Evolutionary conservation across 1,284 basidiomycete species (phyloP), one percentile per base, ranked within the genome.

Genomic region (Heterobasidion irregulare): DNA sequence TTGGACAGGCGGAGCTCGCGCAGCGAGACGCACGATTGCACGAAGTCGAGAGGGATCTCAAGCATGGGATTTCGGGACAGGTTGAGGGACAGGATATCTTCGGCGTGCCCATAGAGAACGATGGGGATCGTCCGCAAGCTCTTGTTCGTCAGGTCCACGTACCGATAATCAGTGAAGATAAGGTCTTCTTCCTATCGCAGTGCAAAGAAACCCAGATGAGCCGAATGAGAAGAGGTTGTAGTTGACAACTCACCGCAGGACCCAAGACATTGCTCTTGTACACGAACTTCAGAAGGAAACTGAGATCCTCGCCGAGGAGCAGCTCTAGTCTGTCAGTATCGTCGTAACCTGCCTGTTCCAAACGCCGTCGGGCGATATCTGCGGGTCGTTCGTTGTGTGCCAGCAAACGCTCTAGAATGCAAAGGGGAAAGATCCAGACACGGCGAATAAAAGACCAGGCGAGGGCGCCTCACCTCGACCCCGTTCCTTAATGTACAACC

Each of bases 31-130:
- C 94, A 98, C 9, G 89, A 84, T 70, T 98, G 92, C 53, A 98
- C 89, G 68, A 99, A 99, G 72, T 99, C 97, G 51, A 93, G 83
- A 0, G 97, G 97, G 41, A 99, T 86, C 68, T 99, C 96, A 54
- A 95, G 83, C 82, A 97, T 94, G 1, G 96, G 94, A 66, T 99
- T 99, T 57, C 90, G 84, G 2, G 94, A 96, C 8, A 99, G 80
- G 63, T 94, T 93, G 57, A 99, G 85, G 52, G 82, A 87, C 62
- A 92, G 77, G 65, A 99, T 94, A 52, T 83, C 83, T 63, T 92
- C 84, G 2, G 95, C 94, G 61, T 94, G 86, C 57, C 84, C 79
- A 69, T 99, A 94, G 5, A 98, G 77, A 59, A 88, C 78, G 62
- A 97, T 88, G 2, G 97, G 97, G 49, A 99, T 90, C 32, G 94